phyloP scores from a whole-genome alignment of 2,329 filamentous ascomycete genomes.

The Sporothrix brasiliensis region DNA sequence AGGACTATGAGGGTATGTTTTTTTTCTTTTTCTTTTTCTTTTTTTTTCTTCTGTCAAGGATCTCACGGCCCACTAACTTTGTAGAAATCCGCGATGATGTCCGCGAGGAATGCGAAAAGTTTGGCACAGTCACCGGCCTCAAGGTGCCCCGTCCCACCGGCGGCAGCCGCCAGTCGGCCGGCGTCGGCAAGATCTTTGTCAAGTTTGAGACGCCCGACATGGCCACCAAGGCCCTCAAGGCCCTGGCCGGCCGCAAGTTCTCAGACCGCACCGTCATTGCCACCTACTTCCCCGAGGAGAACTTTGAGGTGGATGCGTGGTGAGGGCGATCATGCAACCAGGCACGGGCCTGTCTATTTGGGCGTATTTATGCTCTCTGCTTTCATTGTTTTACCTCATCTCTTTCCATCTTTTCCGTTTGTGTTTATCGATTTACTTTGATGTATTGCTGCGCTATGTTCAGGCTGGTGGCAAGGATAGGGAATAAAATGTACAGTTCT shows the following conservation, averaged over 20 bases:
- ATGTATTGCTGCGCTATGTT: neutral
- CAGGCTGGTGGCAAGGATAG: conserved; percentile 15
- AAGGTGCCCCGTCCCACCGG: conserved; percentile 89
- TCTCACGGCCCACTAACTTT: neutral
- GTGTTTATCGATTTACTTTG: neutral
- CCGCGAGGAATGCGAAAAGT: conserved; percentile 89
- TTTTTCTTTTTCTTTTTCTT: neutral
- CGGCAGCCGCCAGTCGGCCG: conserved; percentile 79
- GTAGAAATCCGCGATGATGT: conserved; percentile 96
- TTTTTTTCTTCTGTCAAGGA: conserved; percentile 43
- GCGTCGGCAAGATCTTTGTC: conserved; percentile 97
- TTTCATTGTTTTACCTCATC: neutral
- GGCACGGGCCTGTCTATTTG: neutral
- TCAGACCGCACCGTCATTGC: conserved; percentile 94
- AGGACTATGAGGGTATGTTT: conserved; percentile 84
- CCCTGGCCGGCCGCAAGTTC: conserved; percentile 94
- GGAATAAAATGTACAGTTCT: conserved; percentile 24
- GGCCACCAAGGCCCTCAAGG: conserved; percentile 80
- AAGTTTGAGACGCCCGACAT: conserved; percentile 81
- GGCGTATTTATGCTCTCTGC: neutral
- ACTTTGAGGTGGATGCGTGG: conserved; percentile 91
- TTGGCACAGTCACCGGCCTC: conserved; percentile 79
- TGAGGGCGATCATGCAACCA: conserved; percentile 43
- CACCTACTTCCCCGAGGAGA: conserved; percentile 97
- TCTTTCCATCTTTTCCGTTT: neutral